Base-by-base conservation (phyloP, 1,139 yeast species). In the Kluyveromyces sp. region DNA sequence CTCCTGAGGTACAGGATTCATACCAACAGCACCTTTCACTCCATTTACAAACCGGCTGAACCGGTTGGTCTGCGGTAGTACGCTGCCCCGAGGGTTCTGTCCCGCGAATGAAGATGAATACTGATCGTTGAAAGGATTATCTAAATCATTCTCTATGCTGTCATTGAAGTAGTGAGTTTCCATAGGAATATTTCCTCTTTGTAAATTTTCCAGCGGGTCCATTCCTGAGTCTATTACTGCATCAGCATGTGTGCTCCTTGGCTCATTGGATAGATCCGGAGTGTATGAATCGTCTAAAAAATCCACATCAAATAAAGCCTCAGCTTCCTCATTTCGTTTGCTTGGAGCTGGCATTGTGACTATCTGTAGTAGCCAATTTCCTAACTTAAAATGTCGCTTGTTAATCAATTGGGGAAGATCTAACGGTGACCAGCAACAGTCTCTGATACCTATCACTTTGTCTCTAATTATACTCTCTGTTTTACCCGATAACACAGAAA, bases 121-220 rank as follows among this genome's bases (percentile, higher is more conserved):
- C 35, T 54, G 50, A 43, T 64, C 65, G 29, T 56, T 56, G 42
- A 64, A 64, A 1, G 68, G 67, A 39, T 62, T 61, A 4, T 47
- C 50, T 12, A 41, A 47, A 13, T 60, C 65, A 39, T 57, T 57
- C 39, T 58, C 63, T 25, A 58, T 58, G 33, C 47, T 52, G 32
- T 57, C 60, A 26, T 58, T 60, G 6, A 65, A 52, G 43, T 63
- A 58, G 31, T 62, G 55, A 0, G 62, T 58, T 46, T 65, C 65
- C 39, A 65, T 58, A 3, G 58, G 58, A 33, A 60, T 49, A 11
- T 47, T 41, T 1, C 63, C 62, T 6, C 46, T 42, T 33, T 59
- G 52, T 9, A 58, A 34, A 36, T 49, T 47, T 6, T 46, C 46
- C 15, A 55, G 50, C 4, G 38, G 40, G 31, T 49, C 42, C 37